Base-by-base conservation (phyloP, 2,329 filamentous ascomycete genomes). In the Hypoxylon sp. region DNA sequence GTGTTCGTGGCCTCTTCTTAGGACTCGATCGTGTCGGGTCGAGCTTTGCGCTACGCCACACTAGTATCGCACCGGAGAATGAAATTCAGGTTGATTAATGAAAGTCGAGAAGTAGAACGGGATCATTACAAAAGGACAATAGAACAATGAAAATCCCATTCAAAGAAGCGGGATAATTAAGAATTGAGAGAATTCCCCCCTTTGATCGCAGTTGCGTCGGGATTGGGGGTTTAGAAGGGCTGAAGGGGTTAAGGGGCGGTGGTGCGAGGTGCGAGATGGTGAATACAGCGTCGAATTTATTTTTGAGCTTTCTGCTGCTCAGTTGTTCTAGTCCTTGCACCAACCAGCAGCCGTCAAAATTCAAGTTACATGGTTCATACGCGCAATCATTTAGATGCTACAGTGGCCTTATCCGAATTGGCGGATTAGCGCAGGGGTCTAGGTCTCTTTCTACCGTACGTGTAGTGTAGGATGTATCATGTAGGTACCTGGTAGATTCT, bases 31-130 rank as follows among this genome's bases (percentile, higher is more conserved):
- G 53, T 33, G 58, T 58, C 53, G 63, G 62, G 66, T 62, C 54
- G 52, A 67, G 54, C 35, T 56, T 37, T 65, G 67, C 63, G 68
- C 63, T 68, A 72, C 64, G 67, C 55, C 44, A 54, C 72, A 71
- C 65, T 60, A 54, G 61, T 57, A 64, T 56, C 39, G 67, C 61
- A 51, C 57, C 39, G 70, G 66, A 70, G 69, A 74, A 71, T 59
- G 58, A 67, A 75, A 73, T 68, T 52, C 68, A 58, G 64, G 37
- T 62, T 26, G 67, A 69, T 76, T 73, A 83, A 82, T 74, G 81
- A 83, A 73, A 80, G 81, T 83, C 75, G 73, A 78, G 80, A 83
- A 82, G 75, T 68, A 73, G 76, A 80, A 79, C 29, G 66, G 62
- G 64, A 71, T 76, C 75, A 83, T 83, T 82, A 83, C 76, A 82